Evolutionary conservation across 495 filamentous ascomycete species (phyloP).

Genomic region (Penicillium arizonense): DNA sequence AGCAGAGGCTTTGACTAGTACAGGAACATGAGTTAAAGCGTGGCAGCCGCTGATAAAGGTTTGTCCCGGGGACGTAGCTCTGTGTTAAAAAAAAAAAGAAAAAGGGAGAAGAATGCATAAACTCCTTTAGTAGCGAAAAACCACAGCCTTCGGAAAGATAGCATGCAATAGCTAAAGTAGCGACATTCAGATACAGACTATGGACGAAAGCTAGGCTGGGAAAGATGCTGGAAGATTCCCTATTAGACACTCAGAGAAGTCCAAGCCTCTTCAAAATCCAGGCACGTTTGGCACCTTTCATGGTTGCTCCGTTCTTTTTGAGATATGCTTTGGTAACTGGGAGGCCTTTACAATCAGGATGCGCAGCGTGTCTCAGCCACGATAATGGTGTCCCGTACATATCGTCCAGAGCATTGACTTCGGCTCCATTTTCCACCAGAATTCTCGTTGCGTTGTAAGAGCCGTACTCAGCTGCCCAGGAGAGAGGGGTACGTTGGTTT

Average conservation of each 20-base stretch:
- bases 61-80: no score
- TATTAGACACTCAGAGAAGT: neutral
- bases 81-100: no score
- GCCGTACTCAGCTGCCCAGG: constrained; percentile 5
- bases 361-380: neutral
- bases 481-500: constrained; percentile 9
- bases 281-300: neutral
- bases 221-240: no score
- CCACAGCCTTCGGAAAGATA: no score
- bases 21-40: no score
- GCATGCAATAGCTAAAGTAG: no score
- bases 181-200: no score
- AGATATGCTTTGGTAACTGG: neutral
- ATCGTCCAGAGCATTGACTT: constrained; percentile 5
- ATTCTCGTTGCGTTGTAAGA: neutral
- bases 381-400: constrained; percentile 6
- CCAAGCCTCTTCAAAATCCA: constrained; percentile 2
- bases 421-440: constrained; percentile 4
- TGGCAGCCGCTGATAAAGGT: no score
- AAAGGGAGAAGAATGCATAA: no score
- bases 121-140: no score
- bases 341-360: neutral
- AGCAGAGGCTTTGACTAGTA: no score
- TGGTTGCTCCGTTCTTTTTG: neutral
- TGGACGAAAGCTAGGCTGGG: no score